Evolutionary conservation across 805 yeast species (phyloP).

Genomic region (Teunomyces barrocoloradensis): DNA sequence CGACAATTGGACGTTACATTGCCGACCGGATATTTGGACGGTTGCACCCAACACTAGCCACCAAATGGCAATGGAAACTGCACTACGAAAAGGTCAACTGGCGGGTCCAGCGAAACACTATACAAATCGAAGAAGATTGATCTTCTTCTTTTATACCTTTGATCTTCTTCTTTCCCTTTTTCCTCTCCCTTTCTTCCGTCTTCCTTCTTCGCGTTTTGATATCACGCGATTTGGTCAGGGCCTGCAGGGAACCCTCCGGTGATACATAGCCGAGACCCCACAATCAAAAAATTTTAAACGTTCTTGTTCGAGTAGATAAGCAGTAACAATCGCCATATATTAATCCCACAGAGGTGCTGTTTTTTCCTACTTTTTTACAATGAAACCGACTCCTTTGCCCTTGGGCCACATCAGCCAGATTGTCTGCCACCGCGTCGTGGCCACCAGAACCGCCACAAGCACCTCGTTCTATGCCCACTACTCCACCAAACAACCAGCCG

Average conservation of each 20-base stretch:
- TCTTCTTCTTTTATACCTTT: background rate
- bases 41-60: background rate
- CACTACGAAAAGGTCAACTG: background rate
- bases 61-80: background rate
- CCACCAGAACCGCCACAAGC: constrained; percentile 1
- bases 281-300: background rate
- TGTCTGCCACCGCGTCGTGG: background rate
- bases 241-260: background rate
- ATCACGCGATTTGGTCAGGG: background rate
- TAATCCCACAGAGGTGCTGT: background rate
- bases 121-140: background rate
- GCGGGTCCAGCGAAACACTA: background rate
- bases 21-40: background rate
- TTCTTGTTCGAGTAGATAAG: background rate
- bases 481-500: constrained; percentile 18
- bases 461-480: constrained; percentile 3
- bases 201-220: background rate
- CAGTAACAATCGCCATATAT: background rate
- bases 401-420: constrained; percentile 2
- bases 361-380: background rate
- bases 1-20: constrained; percentile 1
- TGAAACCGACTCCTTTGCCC: constrained; percentile 1
- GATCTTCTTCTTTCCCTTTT: background rate
- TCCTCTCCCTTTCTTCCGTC: background rate
- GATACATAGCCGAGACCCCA: constrained; percentile 2